Conservation (phyloP, 108 stramenopile species). For the Bacterosira constricta region DNA sequence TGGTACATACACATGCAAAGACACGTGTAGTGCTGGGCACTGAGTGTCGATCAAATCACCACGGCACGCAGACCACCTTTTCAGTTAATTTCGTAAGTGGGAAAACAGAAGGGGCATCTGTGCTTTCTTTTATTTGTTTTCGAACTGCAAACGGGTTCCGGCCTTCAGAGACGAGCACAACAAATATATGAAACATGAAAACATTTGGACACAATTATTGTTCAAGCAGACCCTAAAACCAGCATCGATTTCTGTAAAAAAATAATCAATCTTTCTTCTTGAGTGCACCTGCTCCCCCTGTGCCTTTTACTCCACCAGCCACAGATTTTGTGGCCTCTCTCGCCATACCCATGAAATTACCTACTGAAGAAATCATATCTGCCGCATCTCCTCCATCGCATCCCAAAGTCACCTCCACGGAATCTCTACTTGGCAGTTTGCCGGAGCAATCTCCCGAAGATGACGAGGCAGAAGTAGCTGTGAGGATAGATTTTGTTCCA, state of each 20-base stretch:
- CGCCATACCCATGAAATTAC: conserved; percentile 55
- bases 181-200: too few species aligned
- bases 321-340: conserved; percentile 47
- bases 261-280: conserved; percentile 25
- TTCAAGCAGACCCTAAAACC: conserved; percentile 25
- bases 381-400: conserved; percentile 44
- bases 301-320: not conserved
- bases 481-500: not conserved
- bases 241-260: not conserved
- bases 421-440: not conserved
- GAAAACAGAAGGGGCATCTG: too few species aligned
- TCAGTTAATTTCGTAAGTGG: too few species aligned
- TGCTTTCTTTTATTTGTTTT: too few species aligned
- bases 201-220: too few species aligned
- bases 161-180: too few species aligned
- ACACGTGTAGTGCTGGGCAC: too few species aligned
- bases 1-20: too few species aligned
- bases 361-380: conserved; percentile 44
- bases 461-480: not conserved
- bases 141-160: too few species aligned
- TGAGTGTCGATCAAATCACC: too few species aligned
- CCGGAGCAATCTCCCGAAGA: not conserved
- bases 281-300: not conserved
- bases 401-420: conserved; percentile 26
- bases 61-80: too few species aligned